Evolutionary conservation across 805 yeast genomes (phyloP), one percentile per base, ranked within the genome.

Genomic region (Hanseniaspora guilliermondii): DNA sequence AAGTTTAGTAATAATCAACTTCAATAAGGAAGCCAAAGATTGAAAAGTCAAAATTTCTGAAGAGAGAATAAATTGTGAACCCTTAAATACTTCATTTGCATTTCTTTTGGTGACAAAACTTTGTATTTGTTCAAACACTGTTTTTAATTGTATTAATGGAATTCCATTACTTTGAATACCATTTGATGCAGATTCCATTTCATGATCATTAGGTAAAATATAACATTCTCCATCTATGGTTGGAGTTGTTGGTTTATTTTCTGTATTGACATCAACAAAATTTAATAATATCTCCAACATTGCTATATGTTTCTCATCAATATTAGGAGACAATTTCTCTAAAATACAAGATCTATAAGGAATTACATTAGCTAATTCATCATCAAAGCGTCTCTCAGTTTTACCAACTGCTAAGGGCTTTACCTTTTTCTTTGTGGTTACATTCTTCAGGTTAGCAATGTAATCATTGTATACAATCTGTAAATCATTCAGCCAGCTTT

Each of bases 311-410:
- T 22, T 41, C 3, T 42, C 30, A 36, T 30, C 35, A 2, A 42
- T n/a, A 6, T 9, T 42, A 16, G 19, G 24, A 7, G 8, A 19
- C 12, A 44, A 17, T 14, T 35, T 25, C 4, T 24, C 19, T 3
- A 50, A 17, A 22, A 50, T 44, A 27, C 47, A 50, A 3, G 48
- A 42, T 36, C 46, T 50, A 17, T 41, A 50, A 9, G 47, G 25
- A 3, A 42, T 36, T 14, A 27, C 42, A 16, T 32, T 22, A 4
- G 44, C 17, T 6, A 42, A 25, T 42, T 33, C 39, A 35, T 45
- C 46, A 16, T 40, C 46, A 50, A 50, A 50, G 41, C 48, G 35
- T 19, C 39, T 42, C 21, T 50, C 54, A 7, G 48, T 38, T 27
- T 50, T 50, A 6, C 54, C 54, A 11, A 50, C 39, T 30, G 47